Conservation (phyloP, 2,329 filamentous ascomycete species). For the Tolypocladium ovalisporum region DNA sequence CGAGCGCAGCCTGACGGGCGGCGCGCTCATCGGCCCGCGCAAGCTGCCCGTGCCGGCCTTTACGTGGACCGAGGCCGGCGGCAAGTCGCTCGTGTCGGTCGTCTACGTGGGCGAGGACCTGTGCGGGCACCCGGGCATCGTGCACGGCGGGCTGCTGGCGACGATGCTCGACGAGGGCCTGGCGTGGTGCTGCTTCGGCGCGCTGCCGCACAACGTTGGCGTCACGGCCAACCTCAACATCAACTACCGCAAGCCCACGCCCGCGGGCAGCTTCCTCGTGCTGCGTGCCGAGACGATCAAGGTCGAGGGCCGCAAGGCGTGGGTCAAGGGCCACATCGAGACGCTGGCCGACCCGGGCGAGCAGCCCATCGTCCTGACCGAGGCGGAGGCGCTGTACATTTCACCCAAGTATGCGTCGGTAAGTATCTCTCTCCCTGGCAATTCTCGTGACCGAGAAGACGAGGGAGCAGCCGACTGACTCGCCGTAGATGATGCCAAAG, state of each 20-base stretch:
- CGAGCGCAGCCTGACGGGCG: slow-evolving; percentile 68
- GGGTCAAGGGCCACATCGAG: slow-evolving; percentile 83
- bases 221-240: slow-evolving; percentile 78
- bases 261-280: slow-evolving; percentile 65
- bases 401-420: slow-evolving; percentile 76
- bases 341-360: slow-evolving; percentile 54
- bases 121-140: slow-evolving; percentile 81
- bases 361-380: slow-evolving; percentile 58
- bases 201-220: slow-evolving; percentile 73
- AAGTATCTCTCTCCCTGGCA: no score
- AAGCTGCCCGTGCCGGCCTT: slow-evolving; percentile 74
- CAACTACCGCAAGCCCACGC: slow-evolving; percentile 74
- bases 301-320: slow-evolving; percentile 88
- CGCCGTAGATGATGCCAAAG: slow-evolving; percentile 9
- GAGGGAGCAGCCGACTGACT: neutral
- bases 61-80: slow-evolving; percentile 60
- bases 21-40: slow-evolving; percentile 63
- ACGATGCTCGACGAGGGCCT: slow-evolving; percentile 87
- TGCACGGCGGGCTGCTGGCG: slow-evolving; percentile 86
- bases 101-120: slow-evolving; percentile 69
- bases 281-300: slow-evolving; percentile 69
- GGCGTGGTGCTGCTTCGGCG: slow-evolving; percentile 77
- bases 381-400: slow-evolving; percentile 79
- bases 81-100: slow-evolving; percentile 60
- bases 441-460: no score